A percentile compares a stretch with the other conserved stretches of the same genome.
These are phyloP conservation scores for Trichoderma endophyticum DNA, from an alignment of 2,329 filamentous ascomycete species.

Conservation along the genomic window DNA sequence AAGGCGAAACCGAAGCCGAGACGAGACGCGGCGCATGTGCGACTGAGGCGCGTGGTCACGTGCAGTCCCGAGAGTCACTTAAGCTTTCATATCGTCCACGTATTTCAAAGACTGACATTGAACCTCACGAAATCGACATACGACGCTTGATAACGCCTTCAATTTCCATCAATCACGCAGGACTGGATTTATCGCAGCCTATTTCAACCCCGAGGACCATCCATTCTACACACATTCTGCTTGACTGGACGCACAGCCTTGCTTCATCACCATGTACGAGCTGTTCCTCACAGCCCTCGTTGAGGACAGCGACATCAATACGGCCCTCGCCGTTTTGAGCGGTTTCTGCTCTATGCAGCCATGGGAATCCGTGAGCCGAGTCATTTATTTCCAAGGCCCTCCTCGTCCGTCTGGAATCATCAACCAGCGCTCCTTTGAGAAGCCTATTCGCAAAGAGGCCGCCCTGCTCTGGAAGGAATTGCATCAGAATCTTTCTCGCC, in stretches of 20 bases:
- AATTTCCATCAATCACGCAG: not conserved
- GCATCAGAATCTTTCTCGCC: constrained; percentile 51
- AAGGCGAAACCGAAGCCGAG: not conserved
- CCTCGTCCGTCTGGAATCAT: constrained; percentile 44
- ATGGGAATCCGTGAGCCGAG: constrained; percentile 47
- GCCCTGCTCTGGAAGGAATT: constrained; percentile 50
- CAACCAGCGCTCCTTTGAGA: constrained; percentile 39
- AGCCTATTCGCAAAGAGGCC: constrained; percentile 37
- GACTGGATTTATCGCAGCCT: not conserved
- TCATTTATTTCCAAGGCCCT: constrained; percentile 53
- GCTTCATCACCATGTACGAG: constrained; percentile 48
- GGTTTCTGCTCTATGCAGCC: constrained; percentile 57
- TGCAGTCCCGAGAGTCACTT: constrained; percentile 15
- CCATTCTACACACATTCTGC: not conserved
- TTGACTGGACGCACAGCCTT: not conserved
- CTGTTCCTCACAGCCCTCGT: constrained; percentile 56
- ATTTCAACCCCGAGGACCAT: not conserved
- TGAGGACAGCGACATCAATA: constrained; percentile 46
- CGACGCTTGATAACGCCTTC: not conserved
- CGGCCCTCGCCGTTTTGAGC: constrained; percentile 51
- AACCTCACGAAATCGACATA: not conserved
- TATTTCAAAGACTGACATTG: not conserved
- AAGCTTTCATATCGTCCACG: not conserved
- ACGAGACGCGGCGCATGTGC: constrained; percentile 6
- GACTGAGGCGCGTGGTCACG: constrained; percentile 33